A percentile compares a stretch with the other conserved stretches of the same genome.
phyloP scores from a whole-genome alignment of 2,329 filamentous ascomycete genomes.

The Samsoniella hepiali region DNA sequence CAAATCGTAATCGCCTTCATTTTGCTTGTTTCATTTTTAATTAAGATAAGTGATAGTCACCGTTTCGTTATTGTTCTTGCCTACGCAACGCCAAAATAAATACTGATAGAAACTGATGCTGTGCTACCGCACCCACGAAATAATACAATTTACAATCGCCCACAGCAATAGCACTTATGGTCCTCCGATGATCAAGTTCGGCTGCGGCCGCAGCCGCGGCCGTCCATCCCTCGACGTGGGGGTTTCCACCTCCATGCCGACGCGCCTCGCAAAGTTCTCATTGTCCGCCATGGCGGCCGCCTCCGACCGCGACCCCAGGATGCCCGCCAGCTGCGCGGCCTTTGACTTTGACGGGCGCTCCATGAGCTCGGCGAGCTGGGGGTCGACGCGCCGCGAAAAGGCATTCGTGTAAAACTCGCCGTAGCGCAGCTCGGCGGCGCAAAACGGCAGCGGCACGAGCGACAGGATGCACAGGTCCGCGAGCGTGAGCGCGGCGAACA shows the following conservation, averaged over 20 bases:
- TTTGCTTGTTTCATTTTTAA: too few relatives aligned
- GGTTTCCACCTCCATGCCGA: conserved; percentile 1
- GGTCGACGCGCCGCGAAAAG: conserved; percentile 17
- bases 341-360: conserved; percentile 5
- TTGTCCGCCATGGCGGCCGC: conserved; percentile 6
- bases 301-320: conserved; percentile 14
- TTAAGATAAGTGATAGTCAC: too few relatives aligned
- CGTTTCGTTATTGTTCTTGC: too few relatives aligned
- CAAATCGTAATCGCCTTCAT: too few relatives aligned
- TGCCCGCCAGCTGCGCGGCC: conserved; percentile 13
- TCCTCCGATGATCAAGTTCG: background rate
- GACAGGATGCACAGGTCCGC: conserved; percentile 19
- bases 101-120: too few relatives aligned
- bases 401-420: conserved; percentile 20
- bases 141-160: too few relatives aligned
- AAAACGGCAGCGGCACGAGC: conserved; percentile 22
- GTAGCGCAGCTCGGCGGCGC: conserved; percentile 19
- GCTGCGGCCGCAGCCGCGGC: conserved; percentile 2
- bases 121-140: too few relatives aligned
- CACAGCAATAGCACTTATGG: background rate
- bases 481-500: conserved; percentile 22
- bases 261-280: conserved; percentile 10
- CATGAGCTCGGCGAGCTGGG: conserved; percentile 13
- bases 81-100: too few relatives aligned
- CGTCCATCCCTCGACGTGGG: background rate